Percentiles rank a stretch among this genome's conserved stretches.
phyloP scores from a whole-genome alignment of 2,329 filamentous ascomycete species.

The Gaeumannomyces sp. region DNA sequence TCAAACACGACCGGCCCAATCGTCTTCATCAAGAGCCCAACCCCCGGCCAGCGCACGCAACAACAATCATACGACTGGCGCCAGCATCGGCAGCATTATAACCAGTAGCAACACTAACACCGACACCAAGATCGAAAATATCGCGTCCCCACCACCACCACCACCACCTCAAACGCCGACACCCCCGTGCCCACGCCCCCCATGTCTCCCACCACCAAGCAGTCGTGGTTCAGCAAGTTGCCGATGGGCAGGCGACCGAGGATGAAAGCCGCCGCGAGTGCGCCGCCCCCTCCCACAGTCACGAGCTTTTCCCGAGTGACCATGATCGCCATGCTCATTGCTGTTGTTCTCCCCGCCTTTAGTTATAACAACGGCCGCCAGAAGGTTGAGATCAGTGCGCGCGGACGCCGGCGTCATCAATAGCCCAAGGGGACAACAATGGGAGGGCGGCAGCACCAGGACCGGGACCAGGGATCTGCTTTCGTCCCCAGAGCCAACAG shows the following conservation, averaged over 20 bases:
- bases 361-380: constrained; percentile 35
- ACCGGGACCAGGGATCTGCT: constrained; percentile 16
- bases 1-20: no score
- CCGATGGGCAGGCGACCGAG: constrained; percentile 33
- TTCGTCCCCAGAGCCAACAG: constrained; percentile 38
- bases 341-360: constrained; percentile 42
- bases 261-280: constrained; percentile 37
- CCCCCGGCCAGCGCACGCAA: neutral
- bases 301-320: constrained; percentile 37
- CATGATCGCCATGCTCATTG: constrained; percentile 43
- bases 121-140: constrained; percentile 14
- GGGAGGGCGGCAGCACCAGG: constrained; percentile 8
- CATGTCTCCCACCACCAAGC: constrained; percentile 17
- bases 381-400: constrained; percentile 34
- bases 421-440: constrained; percentile 19
- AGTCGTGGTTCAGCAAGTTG: constrained; percentile 39
- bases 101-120: constrained; percentile 7
- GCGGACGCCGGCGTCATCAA: constrained; percentile 43
- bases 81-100: constrained; percentile 12
- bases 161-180: neutral
- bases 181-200: constrained; percentile 7
- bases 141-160: constrained; percentile 4
- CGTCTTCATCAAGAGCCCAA: no score
- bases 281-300: constrained; percentile 32
- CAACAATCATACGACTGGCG: constrained; percentile 11